Evolutionary conservation across 2,329 filamentous ascomycete genomes (phyloP).

Genomic region (Salinomyces thailandicus): DNA sequence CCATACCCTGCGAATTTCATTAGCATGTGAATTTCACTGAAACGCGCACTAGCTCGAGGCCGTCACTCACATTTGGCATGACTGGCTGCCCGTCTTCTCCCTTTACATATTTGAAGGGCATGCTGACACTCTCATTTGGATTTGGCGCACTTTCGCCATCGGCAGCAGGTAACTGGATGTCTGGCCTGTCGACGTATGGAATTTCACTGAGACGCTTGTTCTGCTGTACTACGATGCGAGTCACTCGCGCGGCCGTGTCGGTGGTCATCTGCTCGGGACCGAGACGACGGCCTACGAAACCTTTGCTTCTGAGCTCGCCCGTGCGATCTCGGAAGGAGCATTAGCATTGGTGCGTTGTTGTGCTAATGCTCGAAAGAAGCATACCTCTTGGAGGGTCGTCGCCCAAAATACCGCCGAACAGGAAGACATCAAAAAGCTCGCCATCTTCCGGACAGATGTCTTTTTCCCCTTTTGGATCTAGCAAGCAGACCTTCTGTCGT

Average conservation of each 20-base stretch:
- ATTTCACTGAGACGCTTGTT: constrained; percentile 68
- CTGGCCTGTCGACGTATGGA: constrained; percentile 75
- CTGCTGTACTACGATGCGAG: constrained; percentile 75
- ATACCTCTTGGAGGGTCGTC: constrained; percentile 87
- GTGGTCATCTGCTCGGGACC: constrained; percentile 97
- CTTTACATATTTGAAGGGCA: constrained; percentile 95
- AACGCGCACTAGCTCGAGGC: background rate
- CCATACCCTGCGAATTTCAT: constrained; percentile 61
- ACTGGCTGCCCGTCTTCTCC: constrained; percentile 60
- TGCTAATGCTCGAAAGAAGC: background rate
- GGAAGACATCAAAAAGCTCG: constrained; percentile 73
- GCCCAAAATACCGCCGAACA: constrained; percentile 92
- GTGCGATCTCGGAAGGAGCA: constrained; percentile 61
- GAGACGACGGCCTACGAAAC: constrained; percentile 75
- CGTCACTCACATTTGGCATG: constrained; percentile 78
- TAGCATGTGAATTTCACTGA: background rate
- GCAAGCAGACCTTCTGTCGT: constrained; percentile 70
- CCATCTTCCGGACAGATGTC: constrained; percentile 79
- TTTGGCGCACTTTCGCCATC: constrained; percentile 34
- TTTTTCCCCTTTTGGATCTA: constrained; percentile 73
- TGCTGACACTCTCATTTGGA: constrained; percentile 77
- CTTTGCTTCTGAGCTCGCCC: constrained; percentile 88
- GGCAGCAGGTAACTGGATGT: constrained; percentile 62
- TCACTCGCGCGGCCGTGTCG: constrained; percentile 90
- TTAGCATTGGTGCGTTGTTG: constrained; percentile 3